Percentiles rank a stretch among this genome's conserved stretches.
Conservation (phyloP, 148 eudicot genomes). For the Persicaria tinctoria region DNA sequence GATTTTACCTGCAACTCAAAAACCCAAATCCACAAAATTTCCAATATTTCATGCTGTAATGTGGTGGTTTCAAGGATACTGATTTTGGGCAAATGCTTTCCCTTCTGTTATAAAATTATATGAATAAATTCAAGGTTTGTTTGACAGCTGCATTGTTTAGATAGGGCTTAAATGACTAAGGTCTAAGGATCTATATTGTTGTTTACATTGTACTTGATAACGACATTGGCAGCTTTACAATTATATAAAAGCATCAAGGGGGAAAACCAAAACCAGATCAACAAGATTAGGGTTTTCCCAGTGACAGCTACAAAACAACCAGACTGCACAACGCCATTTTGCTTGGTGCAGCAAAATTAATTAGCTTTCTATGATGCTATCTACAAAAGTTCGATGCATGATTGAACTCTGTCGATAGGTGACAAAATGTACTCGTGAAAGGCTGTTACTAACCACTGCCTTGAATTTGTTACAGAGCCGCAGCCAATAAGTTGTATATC, state of each 20-base stretch:
- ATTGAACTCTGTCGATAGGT: constrained; percentile 12
- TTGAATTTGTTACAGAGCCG: background rate
- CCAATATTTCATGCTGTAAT: background rate
- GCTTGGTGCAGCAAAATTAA: constrained; percentile 15
- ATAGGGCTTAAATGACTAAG: background rate
- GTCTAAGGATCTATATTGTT: background rate
- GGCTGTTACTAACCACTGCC: background rate
- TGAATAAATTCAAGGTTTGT: background rate
- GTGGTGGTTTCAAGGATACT: background rate
- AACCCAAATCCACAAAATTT: too few relatives aligned
- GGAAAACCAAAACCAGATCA: background rate
- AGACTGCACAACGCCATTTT: constrained; percentile 15
- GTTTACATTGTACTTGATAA: background rate
- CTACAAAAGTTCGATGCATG: constrained; percentile 9
- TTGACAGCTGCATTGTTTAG: background rate
- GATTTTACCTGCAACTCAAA: too few relatives aligned
- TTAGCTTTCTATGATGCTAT: constrained; percentile 12
- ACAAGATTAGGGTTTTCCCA: background rate
- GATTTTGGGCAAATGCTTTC: background rate
- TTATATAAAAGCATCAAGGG: background rate
- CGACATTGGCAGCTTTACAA: constrained; percentile 6
- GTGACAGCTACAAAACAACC: constrained; percentile 2
- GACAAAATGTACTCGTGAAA: background rate
- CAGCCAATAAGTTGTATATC: background rate
- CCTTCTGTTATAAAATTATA: background rate